Evolutionary conservation across 116 monocot genomes (phyloP), one percentile per base, ranked within the genome.

Genomic region (Papilionanthe hybrid): DNA sequence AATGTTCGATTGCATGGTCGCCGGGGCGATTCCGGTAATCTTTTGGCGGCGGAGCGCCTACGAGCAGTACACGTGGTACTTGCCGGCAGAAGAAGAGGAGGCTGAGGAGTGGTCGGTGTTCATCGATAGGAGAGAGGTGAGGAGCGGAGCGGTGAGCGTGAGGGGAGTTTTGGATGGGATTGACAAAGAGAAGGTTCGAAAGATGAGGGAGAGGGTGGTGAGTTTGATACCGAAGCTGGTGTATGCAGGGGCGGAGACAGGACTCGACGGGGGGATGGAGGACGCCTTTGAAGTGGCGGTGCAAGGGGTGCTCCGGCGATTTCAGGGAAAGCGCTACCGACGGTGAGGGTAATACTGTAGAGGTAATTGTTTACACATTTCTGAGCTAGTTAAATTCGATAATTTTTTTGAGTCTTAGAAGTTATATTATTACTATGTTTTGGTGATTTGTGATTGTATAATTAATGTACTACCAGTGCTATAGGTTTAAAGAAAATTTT

Each of bases 1-100:
- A 11, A 81, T 89, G 78, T 98, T 98, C 80, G 98, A 98, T 72
- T 92, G 91, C 80, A 90, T 98, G 86, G 60, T 97, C 43, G 97
- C 92, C 42, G 97, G 97, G 41, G 86, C 88, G 27, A 83, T 98
- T 45, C 97, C 97, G 55, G 98, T 94, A 71, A 76, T 94, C 57
- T 98, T 98, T 85, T 92, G 91, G 91, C 60, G 78, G 82, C 65
- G 90, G 76, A 94, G 88, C 72, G 92, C 91, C 60, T 86, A 94
- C 81, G 76, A 44, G 56, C 97, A 98, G 83, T 98, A 98, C 86
- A 78, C 30, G 58, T 92, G 91, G 97, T 92, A 87, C 81, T 20
- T 94, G 56, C 91, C 97, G 19, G 75, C 41, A 2, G 32, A 42
- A 25, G n/a, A 45, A 5, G 27, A 25, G 7, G 83, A 82, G 50